phyloP scores from a whole-genome alignment of 208 protist species.

The Leishmania gerbilli region DNA sequence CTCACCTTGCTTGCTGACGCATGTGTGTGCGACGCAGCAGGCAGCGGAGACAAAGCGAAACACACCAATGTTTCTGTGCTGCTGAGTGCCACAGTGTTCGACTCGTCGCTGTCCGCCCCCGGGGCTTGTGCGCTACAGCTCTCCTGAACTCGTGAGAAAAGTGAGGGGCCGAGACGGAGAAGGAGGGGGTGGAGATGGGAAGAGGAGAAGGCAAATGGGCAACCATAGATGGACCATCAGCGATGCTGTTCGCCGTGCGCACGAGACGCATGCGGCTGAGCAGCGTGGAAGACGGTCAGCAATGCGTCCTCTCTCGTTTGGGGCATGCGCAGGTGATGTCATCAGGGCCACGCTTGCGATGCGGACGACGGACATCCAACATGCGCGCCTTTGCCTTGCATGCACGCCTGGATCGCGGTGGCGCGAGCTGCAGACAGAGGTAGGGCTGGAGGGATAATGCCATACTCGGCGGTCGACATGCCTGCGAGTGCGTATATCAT shows the following conservation, averaged over 20 bases:
- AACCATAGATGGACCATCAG: neutral
- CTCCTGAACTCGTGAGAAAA: neutral
- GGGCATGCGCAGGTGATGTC: neutral
- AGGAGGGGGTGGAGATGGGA: neutral
- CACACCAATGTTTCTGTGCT: neutral
- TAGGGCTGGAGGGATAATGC: neutral
- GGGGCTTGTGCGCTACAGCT: neutral
- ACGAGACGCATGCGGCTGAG: neutral
- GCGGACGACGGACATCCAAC: neutral
- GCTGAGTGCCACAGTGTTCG: neutral
- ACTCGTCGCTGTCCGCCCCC: neutral
- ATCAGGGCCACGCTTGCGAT: neutral
- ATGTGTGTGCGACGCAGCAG: neutral
- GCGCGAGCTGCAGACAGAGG: neutral
- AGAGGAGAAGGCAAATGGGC: neutral
- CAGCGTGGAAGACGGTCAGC: neutral
- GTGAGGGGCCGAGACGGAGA: neutral
- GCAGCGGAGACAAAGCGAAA: neutral
- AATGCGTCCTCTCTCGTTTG: neutral
- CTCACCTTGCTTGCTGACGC: neutral
- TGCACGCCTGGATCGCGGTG: neutral
- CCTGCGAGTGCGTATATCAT: neutral
- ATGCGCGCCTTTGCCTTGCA: neutral
- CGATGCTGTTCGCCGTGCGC: neutral
- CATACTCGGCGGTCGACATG: neutral